phyloP scores from a whole-genome alignment of 305 asterid genomes.

The Rubia peregrina region DNA sequence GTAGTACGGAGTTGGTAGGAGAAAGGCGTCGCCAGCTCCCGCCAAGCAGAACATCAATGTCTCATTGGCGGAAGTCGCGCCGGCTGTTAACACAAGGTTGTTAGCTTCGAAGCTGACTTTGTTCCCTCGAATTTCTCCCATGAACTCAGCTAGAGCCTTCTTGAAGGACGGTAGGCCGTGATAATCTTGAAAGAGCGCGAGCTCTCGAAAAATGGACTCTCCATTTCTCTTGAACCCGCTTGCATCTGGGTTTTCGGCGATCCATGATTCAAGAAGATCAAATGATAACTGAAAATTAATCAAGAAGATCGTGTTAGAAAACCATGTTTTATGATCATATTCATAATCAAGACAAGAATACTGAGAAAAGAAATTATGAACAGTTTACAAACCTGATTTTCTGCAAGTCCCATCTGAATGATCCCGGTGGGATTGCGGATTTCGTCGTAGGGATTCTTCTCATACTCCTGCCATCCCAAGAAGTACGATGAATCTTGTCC shows the following conservation, averaged over 20 bases:
- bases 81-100: slow-evolving; percentile 79
- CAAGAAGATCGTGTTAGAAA: neutral
- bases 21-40: slow-evolving; percentile 75
- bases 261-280: slow-evolving; percentile 37
- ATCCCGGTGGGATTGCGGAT: slow-evolving; percentile 40
- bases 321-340: neutral
- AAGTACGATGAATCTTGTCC: slow-evolving; percentile 56
- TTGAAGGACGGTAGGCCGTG: slow-evolving; percentile 41
- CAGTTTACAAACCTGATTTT: slow-evolving; percentile 32
- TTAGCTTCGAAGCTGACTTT: slow-evolving; percentile 53
- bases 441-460: slow-evolving; percentile 46
- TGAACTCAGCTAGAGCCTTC: slow-evolving; percentile 58
- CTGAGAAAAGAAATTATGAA: neutral
- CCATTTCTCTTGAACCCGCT: slow-evolving; percentile 31
- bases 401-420: slow-evolving; percentile 59
- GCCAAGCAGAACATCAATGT: slow-evolving; percentile 80
- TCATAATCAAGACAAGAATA: neutral
- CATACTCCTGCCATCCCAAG: slow-evolving; percentile 56
- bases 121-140: slow-evolving; percentile 83
- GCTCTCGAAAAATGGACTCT: slow-evolving; percentile 33
- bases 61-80: slow-evolving; percentile 92
- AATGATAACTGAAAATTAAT: slow-evolving; percentile 30
- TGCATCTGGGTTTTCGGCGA: slow-evolving; percentile 33
- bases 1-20: slow-evolving; percentile 89
- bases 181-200: slow-evolving; percentile 43